Conservation (phyloP, 2,329 filamentous ascomycete genomes). For the Ceratocystis harringtonii region DNA sequence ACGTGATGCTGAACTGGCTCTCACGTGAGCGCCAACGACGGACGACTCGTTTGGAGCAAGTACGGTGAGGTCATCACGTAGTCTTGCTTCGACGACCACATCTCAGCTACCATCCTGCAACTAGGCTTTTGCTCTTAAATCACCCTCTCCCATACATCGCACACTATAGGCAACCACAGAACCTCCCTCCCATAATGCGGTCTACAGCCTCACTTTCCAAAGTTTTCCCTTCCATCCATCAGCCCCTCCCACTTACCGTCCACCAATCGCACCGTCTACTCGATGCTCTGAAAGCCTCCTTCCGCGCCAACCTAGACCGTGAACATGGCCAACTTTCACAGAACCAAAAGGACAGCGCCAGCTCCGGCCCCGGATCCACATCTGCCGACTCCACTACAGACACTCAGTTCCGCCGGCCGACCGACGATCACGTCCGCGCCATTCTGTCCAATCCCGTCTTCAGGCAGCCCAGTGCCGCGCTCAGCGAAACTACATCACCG, state of each 20-base stretch:
- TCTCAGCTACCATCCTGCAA: background rate
- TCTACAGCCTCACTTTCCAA: constrained; percentile 17
- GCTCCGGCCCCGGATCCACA: constrained; percentile 9
- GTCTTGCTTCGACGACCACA: background rate
- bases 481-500: background rate
- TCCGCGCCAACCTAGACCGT: constrained; percentile 41
- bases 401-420: constrained; percentile 24
- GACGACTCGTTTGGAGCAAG: background rate
- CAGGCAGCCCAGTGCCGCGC: constrained; percentile 21
- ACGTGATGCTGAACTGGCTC: background rate
- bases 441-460: constrained; percentile 45
- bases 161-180: background rate
- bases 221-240: constrained; percentile 33
- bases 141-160: background rate
- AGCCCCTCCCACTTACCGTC: constrained; percentile 36
- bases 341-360: constrained; percentile 18
- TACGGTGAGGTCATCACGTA: background rate
- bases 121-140: background rate
- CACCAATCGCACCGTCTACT: constrained; percentile 41
- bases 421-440: constrained; percentile 38
- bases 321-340: constrained; percentile 36
- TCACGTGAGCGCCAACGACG: background rate
- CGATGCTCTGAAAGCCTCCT: constrained; percentile 40
- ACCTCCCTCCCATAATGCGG: constrained; percentile 4
- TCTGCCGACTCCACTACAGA: constrained; percentile 15